A percentile compares a stretch with the other conserved stretches of the same genome.
Evolutionary conservation across 176 grass and related monocot species (phyloP).

Genomic region (Puccinellia tenuiflora): DNA sequence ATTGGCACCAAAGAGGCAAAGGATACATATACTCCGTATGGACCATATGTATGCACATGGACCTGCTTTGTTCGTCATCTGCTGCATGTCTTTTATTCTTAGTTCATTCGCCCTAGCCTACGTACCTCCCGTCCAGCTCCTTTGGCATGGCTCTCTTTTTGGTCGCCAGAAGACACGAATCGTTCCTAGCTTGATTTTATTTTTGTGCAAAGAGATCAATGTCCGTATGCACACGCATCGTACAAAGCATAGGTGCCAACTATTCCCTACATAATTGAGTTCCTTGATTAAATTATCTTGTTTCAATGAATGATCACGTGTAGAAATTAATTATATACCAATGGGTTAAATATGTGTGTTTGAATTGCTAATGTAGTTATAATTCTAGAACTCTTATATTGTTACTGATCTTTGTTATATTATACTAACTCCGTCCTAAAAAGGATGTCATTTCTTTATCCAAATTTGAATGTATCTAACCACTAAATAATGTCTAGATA

Average conservation of each 20-base stretch:
- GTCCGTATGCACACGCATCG: neutral
- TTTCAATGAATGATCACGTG: neutral
- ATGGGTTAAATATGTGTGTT: neutral
- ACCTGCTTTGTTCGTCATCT: neutral
- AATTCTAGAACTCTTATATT: neutral
- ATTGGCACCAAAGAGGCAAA: neutral
- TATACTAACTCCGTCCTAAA: no score
- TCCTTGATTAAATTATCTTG: neutral
- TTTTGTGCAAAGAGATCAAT: neutral
- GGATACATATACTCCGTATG: constrained; percentile 4
- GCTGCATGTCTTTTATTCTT: neutral
- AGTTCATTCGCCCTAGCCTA: neutral
- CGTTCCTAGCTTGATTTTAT: neutral
- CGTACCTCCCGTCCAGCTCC: neutral
- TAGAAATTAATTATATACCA: neutral
- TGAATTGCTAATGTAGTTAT: neutral
- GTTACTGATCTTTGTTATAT: neutral
- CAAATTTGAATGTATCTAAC: no score
- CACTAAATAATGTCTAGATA: no score
- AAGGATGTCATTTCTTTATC: no score
- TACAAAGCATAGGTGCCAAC: neutral
- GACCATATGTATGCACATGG: neutral
- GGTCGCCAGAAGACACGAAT: neutral
- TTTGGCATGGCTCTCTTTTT: neutral
- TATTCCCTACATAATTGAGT: neutral